A percentile compares a stretch with the other conserved stretches of the same genome.
Evolutionary conservation across 306 rosid genomes (phyloP).

Genomic region (Rosa multiflora): DNA sequence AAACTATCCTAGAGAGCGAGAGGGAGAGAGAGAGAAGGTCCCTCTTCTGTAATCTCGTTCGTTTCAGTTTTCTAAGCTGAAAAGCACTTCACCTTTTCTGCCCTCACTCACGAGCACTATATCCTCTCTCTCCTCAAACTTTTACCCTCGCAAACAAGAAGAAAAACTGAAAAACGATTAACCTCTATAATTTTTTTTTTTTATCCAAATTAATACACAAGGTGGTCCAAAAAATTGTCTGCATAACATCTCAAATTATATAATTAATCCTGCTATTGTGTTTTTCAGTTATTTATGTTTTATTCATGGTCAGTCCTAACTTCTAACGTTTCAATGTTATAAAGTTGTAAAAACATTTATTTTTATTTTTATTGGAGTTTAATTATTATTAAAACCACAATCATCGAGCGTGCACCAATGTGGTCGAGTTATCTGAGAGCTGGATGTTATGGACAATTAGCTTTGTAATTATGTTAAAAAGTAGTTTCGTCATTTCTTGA

Average conservation of each 20-base stretch:
- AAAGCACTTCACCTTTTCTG: slow-evolving; percentile 51
- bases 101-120: slow-evolving; percentile 62
- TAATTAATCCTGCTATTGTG: neutral
- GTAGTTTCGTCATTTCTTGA: neutral
- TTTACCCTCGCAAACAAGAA: neutral
- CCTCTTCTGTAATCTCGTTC: slow-evolving; percentile 29
- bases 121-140: slow-evolving; percentile 26
- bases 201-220: neutral
- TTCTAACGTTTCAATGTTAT: too few species aligned
- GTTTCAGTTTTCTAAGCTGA: slow-evolving; percentile 46
- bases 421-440: too few species aligned
- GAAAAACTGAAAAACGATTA: neutral
- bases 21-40: slow-evolving; percentile 16
- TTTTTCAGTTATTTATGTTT: neutral
- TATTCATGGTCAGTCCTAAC: neutral
- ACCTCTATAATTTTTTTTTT: too few species aligned
- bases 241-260: slow-evolving; percentile 33
- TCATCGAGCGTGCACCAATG: neutral
- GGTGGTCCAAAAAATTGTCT: slow-evolving; percentile 28
- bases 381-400: neutral
- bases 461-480: neutral
- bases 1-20: slow-evolving; percentile 16
- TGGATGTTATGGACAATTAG: neutral
- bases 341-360: too few species aligned
- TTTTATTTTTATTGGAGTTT: too few species aligned